These are phyloP conservation scores for Wickerhamomyces sp. DNA, from an alignment of 1,139 yeast genomes.

Conservation along the genomic window DNA sequence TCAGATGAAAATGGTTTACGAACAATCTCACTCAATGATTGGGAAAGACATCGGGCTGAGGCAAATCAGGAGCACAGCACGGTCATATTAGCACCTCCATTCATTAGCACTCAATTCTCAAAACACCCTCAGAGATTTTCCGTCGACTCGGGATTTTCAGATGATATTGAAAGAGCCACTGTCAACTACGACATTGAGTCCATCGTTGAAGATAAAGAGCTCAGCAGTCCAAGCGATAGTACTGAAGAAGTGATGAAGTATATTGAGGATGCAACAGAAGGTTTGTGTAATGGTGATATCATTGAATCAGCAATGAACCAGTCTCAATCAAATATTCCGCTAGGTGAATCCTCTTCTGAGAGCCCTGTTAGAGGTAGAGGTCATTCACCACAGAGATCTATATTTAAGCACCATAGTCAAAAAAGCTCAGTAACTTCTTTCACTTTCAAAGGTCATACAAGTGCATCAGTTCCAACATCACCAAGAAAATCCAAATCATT, in stretches of 20 bases:
- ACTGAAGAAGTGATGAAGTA: conserved; percentile 21
- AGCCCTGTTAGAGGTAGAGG: conserved; percentile 7
- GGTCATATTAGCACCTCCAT: neutral
- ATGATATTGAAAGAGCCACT: conserved; percentile 1
- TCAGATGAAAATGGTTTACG: conserved; percentile 10
- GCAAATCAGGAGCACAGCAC: conserved; percentile 2
- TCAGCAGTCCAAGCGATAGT: conserved; percentile 8
- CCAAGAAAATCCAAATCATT: conserved; percentile 13
- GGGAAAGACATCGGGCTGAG: conserved; percentile 9
- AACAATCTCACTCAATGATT: conserved; percentile 20
- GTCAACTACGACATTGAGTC: neutral
- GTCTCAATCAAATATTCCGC: conserved; percentile 12
- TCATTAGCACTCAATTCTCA: neutral
- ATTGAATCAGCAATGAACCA: conserved; percentile 17
- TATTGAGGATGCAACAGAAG: conserved; percentile 14
- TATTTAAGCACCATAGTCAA: conserved; percentile 16
- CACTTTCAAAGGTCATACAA: conserved; percentile 5
- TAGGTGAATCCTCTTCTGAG: conserved; percentile 5
- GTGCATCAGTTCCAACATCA: conserved; percentile 17
- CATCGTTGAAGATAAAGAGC: conserved; percentile 2
- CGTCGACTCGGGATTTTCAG: conserved; percentile 1
- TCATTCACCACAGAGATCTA: conserved; percentile 23
- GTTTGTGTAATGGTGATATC: conserved; percentile 6
- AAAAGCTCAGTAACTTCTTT: conserved; percentile 16
- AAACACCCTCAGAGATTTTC: neutral